Evolutionary conservation across 805 yeast genomes (phyloP), one percentile per base, ranked within the genome.

Genomic region (Yarrowia porcina): DNA sequence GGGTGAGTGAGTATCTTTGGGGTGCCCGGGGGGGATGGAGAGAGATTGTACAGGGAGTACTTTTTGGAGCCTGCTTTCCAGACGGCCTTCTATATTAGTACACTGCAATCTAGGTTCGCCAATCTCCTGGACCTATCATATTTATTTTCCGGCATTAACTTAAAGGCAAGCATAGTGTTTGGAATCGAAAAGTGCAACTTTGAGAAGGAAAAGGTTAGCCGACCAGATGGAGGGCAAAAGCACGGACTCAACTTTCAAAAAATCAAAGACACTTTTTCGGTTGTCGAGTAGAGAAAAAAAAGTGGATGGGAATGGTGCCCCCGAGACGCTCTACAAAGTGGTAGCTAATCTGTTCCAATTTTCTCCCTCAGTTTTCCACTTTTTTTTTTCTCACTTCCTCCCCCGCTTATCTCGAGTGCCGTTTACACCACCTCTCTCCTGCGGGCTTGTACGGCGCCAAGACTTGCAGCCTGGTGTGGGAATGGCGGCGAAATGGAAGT

Each of bases 111-210:
- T 15, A 49, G 56, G 56, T 49, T 49, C 11, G 39, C 33, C 56
- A 49, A 49, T 49, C 56, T 49, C 56, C 56, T 21, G 17, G 54
- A 21, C 56, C 56, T 49, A 49, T 49, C 56, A 49, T 49, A 49
- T 20, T 20, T 30, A 47, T 47, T 49, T 49, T 49, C 28, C 39
- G 56, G 50, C 30, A 49, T 21, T 49, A 49, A 49, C 56, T 33
- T 49, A 21, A n/a, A n/a, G n/a, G n/a, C n/a, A n/a, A n/a, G n/a
- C n/a, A n/a, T n/a, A n/a, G n/a, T n/a, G 15, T 10, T 20, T 17
- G 8, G 13, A 12, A 9, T 28, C 52, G 3, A 35, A 45, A 45
- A 45, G 17, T 33, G n/a, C 7, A 20, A 21, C 13, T 9, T 8
- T 17, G 15, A 17, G 11, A 13, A 39, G 9, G 28, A 15, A 17